Evolutionary conservation across 1,139 yeast genomes (phyloP).

Genomic region (Geotrichum macrosporum): DNA sequence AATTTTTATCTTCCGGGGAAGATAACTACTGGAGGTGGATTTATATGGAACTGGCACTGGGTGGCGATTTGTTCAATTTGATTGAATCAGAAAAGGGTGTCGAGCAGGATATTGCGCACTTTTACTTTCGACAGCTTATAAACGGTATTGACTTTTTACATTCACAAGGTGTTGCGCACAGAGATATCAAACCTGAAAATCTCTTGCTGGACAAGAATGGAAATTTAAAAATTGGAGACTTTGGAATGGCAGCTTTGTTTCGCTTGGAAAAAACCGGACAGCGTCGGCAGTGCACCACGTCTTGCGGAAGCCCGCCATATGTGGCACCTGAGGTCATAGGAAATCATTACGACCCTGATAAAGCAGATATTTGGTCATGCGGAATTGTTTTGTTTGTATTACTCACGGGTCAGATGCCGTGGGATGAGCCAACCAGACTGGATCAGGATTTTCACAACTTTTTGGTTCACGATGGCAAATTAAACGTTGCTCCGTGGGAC

Average conservation of each 20-base stretch:
- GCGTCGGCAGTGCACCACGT: conserved; percentile 50
- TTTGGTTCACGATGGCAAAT: background rate
- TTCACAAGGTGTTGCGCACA: conserved; percentile 69
- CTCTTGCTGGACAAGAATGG: conserved; percentile 66
- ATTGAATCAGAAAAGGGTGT: conserved; percentile 62
- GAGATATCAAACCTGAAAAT: conserved; percentile 89
- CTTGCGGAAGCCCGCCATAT: conserved; percentile 58
- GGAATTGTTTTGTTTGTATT: conserved; percentile 58
- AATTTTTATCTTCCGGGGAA: conserved; percentile 49
- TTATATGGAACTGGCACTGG: conserved; percentile 60
- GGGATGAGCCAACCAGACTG: conserved; percentile 54
- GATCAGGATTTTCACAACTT: conserved; percentile 46
- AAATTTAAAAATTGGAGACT: conserved; percentile 62
- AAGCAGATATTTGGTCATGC: conserved; percentile 61
- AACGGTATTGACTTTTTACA: conserved; percentile 59
- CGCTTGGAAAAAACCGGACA: conserved; percentile 51
- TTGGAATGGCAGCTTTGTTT: conserved; percentile 61
- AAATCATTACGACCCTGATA: conserved; percentile 46
- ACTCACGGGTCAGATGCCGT: conserved; percentile 56
- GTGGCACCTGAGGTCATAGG: conserved; percentile 62
- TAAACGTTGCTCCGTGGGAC: conserved; percentile 45
- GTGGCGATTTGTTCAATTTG: conserved; percentile 70
- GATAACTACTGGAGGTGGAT: conserved; percentile 55
- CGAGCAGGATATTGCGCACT: conserved; percentile 60
- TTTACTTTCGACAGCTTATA: conserved; percentile 59